Percentiles rank a stretch among this genome's conserved stretches.
These are phyloP conservation scores for Didymella pinodella DNA, from an alignment of 2,329 filamentous ascomycete genomes.

Conservation along the genomic window DNA sequence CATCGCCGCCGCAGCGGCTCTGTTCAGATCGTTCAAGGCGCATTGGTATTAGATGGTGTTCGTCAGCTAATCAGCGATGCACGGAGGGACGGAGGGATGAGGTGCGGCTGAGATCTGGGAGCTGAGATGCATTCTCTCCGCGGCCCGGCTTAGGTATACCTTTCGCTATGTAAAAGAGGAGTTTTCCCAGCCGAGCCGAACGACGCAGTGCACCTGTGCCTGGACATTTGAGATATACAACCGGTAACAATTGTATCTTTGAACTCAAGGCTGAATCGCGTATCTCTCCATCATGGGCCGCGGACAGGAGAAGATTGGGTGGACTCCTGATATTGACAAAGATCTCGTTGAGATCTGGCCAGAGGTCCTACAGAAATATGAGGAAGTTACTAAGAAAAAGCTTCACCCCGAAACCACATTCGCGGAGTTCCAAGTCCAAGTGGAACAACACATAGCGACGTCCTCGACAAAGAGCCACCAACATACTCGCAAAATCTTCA, in stretches of 20 bases:
- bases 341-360: constrained; percentile 27
- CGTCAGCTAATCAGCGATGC: not conserved
- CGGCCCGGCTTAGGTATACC: too few species aligned
- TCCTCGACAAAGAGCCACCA: constrained; percentile 13
- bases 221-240: too few species aligned
- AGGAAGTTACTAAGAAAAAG: constrained; percentile 23
- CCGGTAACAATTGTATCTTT: too few species aligned
- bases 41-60: not conserved
- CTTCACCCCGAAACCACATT: constrained; percentile 12
- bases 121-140: not conserved
- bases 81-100: not conserved
- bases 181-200: too few species aligned
- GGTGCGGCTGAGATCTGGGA: not conserved
- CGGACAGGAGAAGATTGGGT: not conserved
- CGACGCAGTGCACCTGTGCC: too few species aligned
- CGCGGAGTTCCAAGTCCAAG: constrained; percentile 9
- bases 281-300: not conserved
- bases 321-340: constrained; percentile 7
- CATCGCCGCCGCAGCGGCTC: not conserved
- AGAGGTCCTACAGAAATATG: constrained; percentile 19
- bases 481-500: constrained; percentile 14
- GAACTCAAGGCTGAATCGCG: too few species aligned
- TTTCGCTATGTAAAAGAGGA: too few species aligned
- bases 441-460: not conserved
- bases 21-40: not conserved